Evolutionary conservation across 2,329 filamentous ascomycete genomes (phyloP), one percentile per base, ranked within the genome.

Genomic region (Salinomyces thailandicus): DNA sequence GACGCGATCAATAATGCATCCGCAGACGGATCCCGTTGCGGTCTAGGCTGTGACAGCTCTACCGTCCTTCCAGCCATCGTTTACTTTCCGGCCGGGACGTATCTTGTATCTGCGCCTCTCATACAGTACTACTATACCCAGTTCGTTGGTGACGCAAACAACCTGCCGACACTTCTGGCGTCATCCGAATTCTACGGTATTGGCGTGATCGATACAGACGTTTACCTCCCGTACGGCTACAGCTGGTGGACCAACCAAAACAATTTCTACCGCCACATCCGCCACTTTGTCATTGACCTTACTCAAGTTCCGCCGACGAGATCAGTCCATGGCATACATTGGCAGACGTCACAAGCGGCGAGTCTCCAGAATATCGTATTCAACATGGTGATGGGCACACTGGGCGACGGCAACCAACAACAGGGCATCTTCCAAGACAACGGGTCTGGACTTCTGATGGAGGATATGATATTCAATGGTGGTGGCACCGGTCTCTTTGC

Each of bases 71-170:
- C 89, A 1, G 89, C 85, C 17, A 66, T 96, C 11, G 77, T 96
- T 32, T 96, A 93, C 68, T 93, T 95, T 66, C 89, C 86, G 24
- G 70, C 83, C 7, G 89, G 89, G 46, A 93, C 78, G 37, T 95
- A 95, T 55, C 53, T 83, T 18, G 78, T 95, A 48, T 85, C 77
- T 54, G 71, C 68, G 51, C 84, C 87, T 16, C 75, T 96, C 46
- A 64, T 87, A 35, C 80, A 86, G 58, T 81, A 80, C 61, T 96
- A 96, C 70, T 94, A 94, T 66, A 93, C 89, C 7, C 86, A 95
- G 59, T 75, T 96, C 43, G 70, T 95, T 22, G 89, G 89, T 39
- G 86, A 96, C 64, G 77, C 80, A 33, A 55, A 74, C 51, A 68
- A 73, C 44, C 61, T 79, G 11, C 86, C 89, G 49, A 82, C 91